Evolutionary conservation across 2,329 filamentous ascomycete genomes (phyloP), one percentile per base, ranked within the genome.

Genomic region (Hymenoscyphus infarciens): DNA sequence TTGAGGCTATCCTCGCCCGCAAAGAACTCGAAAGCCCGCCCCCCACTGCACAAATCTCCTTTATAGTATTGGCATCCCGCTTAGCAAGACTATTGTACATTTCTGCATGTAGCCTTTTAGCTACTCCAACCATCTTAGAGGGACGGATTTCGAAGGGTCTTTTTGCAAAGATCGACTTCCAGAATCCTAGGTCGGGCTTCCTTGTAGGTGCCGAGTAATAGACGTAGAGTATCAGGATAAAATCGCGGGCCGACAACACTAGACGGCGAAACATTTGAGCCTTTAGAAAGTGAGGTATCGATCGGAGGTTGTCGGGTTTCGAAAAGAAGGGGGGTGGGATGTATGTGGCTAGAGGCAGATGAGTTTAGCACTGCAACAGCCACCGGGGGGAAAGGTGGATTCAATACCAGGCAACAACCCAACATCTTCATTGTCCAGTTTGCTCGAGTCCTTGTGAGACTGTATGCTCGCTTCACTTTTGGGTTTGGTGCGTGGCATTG

Each of bases 61-160:
- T 75, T 29, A 90, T 76, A 5, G 79, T 76, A 1, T 71, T 67
- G 67, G 77, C 76, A 75, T 89, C 83, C 63, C 84, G 85, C 1
- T 75, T 75, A 6, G 88, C 87, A 57, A 89, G 82, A 4, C 83
- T 83, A 63, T 81, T 79, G 68, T 86, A 84, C 79, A 90, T 83
- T 67, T 83, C 76, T 59, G 77, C 76, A 74, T 91, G 87, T 70
- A 89, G 77, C 22, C 78, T 80, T 69, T 83, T 81, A 35, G 86
- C 87, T 0, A 80, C 79, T 1, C 84, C 80, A 8, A 79, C 73
- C 56, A 84, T 76, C 74, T 80, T 78, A 71, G 81, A 80, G n/a
- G 69, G 71, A 19, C 66, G 64, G 22, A 57, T 65, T 39, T 64
- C 19, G 11, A 22, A 49, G 42, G 42, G 19, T 49, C 42, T 49